Evolutionary conservation across 768 basidiomycete species (phyloP).

Genomic region (Leccinum obscurum): DNA sequence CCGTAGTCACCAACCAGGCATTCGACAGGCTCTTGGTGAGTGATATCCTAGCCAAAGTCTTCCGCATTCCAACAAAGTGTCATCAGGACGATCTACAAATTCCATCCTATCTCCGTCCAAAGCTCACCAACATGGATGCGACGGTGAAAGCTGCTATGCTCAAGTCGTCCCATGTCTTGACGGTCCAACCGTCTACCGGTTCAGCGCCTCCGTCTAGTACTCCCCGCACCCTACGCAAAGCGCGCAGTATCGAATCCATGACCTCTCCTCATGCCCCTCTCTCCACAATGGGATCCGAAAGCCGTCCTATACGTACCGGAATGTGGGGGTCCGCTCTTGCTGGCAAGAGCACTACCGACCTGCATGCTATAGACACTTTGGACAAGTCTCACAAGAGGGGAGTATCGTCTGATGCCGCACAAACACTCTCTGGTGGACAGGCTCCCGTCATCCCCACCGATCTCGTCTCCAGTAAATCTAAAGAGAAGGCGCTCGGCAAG

Average conservation of each 20-base stretch:
- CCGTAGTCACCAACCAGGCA: slow-evolving; percentile 56
- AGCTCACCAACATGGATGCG: slow-evolving; percentile 77
- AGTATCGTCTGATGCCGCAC: slow-evolving; percentile 55
- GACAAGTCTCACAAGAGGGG: slow-evolving; percentile 54
- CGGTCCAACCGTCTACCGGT: slow-evolving; percentile 38
- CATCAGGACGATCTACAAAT: slow-evolving; percentile 87
- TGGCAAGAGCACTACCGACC: slow-evolving; percentile 33
- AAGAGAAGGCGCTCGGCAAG: slow-evolving; percentile 55
- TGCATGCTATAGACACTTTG: slow-evolving; percentile 28
- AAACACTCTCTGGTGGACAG: slow-evolving; percentile 55
- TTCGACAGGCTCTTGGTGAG: slow-evolving; percentile 83
- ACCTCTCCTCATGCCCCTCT: slow-evolving; percentile 48
- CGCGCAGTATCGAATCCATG: slow-evolving; percentile 73
- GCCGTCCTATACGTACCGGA: slow-evolving; percentile 23
- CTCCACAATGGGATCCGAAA: slow-evolving; percentile 39
- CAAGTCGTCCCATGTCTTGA: slow-evolving; percentile 74
- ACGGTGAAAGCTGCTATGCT: slow-evolving; percentile 92
- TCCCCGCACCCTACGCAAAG: slow-evolving; percentile 62
- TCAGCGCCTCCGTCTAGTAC: slow-evolving; percentile 40
- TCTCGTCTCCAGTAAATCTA: slow-evolving; percentile 41
- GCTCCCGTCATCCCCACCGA: slow-evolving; percentile 41
- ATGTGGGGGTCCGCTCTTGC: slow-evolving; percentile 29
- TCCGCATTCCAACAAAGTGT: slow-evolving; percentile 3
- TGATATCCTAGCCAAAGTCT: not conserved
- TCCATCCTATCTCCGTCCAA: slow-evolving; percentile 71